phyloP scores from a whole-genome alignment of 1,139 yeast species.

The Blastobotrys proliferans region DNA sequence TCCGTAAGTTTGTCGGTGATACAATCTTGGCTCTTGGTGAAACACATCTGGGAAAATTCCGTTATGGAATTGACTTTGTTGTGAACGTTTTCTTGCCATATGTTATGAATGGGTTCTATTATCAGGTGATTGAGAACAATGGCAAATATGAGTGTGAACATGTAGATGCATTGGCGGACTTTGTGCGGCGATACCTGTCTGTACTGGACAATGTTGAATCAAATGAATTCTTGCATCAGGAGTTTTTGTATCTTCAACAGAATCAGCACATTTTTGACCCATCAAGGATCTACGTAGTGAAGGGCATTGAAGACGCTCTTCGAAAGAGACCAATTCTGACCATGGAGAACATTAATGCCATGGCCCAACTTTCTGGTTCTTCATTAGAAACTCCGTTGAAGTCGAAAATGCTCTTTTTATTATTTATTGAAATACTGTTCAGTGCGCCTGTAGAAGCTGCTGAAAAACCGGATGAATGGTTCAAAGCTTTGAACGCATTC shows the following conservation, averaged over 20 bases:
- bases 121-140: slow-evolving; percentile 35
- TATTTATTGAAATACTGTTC: slow-evolving; percentile 10
- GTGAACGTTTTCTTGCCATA: slow-evolving; percentile 56
- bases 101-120: slow-evolving; percentile 62
- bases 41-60: slow-evolving; percentile 45
- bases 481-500: slow-evolving; percentile 13
- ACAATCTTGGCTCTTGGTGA: slow-evolving; percentile 53
- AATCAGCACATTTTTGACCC: slow-evolving; percentile 62
- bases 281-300: slow-evolving; percentile 57
- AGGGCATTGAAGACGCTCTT: slow-evolving; percentile 57
- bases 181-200: slow-evolving; percentile 45
- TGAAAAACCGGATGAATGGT: not conserved
- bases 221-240: slow-evolving; percentile 29
- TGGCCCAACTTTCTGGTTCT: slow-evolving; percentile 48
- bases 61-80: slow-evolving; percentile 44
- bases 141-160: slow-evolving; percentile 47
- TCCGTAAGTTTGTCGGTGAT: slow-evolving; percentile 59
- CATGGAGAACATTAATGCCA: slow-evolving; percentile 29
- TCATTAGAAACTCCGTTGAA: slow-evolving; percentile 59
- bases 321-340: slow-evolving; percentile 31
- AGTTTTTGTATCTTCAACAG: slow-evolving; percentile 47
- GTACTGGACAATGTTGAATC: slow-evolving; percentile 38
- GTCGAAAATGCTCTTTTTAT: slow-evolving; percentile 36
- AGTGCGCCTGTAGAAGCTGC: not conserved
- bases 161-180: slow-evolving; percentile 50